Base-by-base conservation (phyloP, 202 grass and related monocot genomes). In the Sporobolus alterniflorus region DNA sequence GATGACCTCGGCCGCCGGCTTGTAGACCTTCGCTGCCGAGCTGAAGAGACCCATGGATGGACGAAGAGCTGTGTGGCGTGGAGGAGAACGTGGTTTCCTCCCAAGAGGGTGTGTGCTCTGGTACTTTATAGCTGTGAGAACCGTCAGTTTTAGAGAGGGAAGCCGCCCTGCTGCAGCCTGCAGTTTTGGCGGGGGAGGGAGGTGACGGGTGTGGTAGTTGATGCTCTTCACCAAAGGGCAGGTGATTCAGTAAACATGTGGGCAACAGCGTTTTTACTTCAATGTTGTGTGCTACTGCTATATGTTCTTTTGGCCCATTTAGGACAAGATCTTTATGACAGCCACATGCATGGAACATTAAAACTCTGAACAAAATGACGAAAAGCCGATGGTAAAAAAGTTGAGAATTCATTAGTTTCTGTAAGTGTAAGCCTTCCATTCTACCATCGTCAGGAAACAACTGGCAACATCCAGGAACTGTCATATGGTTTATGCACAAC, bases 11-110 rank as follows among this genome's bases (percentile, higher is more conserved):
- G 87, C 15, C 20, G 67, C 93, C 20, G 93, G 89, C 80, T 84
- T 94, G 91, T 98, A 98, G 12, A 89, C 87, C 83, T 94, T 98
- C 18, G 87, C 69, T 46, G 83, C 60, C 6, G 83, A 77, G 59
- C 60, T 83, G 82, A 96, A 85, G 77, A 96, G 4, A 16, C 85
- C 91, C 96, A 98, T 95, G 77, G 36, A 40, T 48, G 17, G 4
- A 9, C 25, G 36, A 15, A 20, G 62, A 8, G 4, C 9, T 18
- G 20, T 16, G 68, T 64, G 75, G n/a, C 5, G 16, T 51, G 49
- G 15, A 63, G 34, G 29, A 40, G 17, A 60, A 56, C 0, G 10
- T 32, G 4, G 4, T 8, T 9, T 21, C 17, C 30, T 79, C 17
- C 65, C 24, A 57, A 69, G 64, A 57, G 54, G 3, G 30, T 39